Conservation (phyloP, 768 basidiomycete species). For the Russula sp. region DNA sequence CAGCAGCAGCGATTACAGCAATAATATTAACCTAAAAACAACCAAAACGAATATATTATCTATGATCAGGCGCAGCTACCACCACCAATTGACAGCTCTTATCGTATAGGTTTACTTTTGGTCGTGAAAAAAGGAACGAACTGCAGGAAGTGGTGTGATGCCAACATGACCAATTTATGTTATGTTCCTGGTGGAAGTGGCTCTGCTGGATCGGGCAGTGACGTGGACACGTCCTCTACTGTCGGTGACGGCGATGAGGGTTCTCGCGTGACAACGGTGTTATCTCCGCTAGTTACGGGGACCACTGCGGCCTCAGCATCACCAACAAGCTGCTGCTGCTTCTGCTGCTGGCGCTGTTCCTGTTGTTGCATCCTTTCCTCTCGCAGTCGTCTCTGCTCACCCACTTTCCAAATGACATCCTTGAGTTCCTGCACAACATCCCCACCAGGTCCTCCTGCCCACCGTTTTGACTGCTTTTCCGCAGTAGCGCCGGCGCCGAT, state of each 20-base stretch:
- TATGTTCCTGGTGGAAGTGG: not conserved
- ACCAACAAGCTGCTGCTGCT: too few relatives aligned
- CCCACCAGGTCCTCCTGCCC: conserved; percentile 73
- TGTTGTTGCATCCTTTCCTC: conserved; percentile 29
- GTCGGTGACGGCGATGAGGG: not conserved
- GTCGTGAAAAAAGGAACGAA: not conserved
- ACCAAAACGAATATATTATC: not conserved
- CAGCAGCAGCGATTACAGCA: not conserved
- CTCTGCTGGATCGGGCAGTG: not conserved
- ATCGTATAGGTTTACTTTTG: not conserved
- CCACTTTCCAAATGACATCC: conserved; percentile 85
- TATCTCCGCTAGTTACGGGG: not conserved
- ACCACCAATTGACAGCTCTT: not conserved
- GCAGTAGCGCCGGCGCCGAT: conserved; percentile 7
- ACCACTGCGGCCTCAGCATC: not conserved
- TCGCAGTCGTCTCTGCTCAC: conserved; percentile 54
- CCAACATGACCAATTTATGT: not conserved
- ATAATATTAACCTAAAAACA: too few relatives aligned
- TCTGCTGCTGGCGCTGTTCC: not conserved
- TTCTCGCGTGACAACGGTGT: not conserved
- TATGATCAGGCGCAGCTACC: not conserved
- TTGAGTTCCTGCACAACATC: conserved; percentile 83
- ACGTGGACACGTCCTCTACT: conserved; percentile 16
- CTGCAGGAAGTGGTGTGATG: not conserved
- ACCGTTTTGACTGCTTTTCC: conserved; percentile 37